These are phyloP conservation scores for Trichoderma gracile DNA, from an alignment of 2,329 filamentous ascomycete genomes.

Conservation along the genomic window DNA sequence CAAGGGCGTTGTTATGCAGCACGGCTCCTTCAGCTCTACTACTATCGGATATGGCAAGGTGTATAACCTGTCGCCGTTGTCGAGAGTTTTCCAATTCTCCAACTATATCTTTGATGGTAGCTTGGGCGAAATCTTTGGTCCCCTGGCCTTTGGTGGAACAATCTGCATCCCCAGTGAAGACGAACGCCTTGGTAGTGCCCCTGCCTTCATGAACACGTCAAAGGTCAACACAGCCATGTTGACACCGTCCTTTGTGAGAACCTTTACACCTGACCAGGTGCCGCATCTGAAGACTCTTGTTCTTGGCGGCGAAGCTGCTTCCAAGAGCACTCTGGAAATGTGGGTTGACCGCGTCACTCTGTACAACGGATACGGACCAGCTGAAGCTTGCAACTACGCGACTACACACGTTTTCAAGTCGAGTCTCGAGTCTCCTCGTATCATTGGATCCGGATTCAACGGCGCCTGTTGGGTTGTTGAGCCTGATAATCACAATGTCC, in stretches of 20 bases:
- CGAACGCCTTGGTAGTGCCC: constrained; percentile 10
- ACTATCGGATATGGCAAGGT: constrained; percentile 12
- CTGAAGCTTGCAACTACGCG: constrained; percentile 40
- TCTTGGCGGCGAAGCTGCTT: constrained; percentile 22
- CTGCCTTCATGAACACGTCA: constrained; percentile 10
- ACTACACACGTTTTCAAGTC: constrained; percentile 5
- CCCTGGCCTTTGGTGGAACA: constrained; percentile 18
- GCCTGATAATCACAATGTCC: constrained; percentile 27
- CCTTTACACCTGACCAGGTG: constrained; percentile 18
- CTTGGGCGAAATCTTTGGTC: constrained; percentile 20
- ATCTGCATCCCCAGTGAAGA: constrained; percentile 22
- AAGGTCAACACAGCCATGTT: constrained; percentile 22
- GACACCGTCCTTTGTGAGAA: constrained; percentile 20
- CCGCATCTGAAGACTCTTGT: constrained; percentile 23
- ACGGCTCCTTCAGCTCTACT: constrained; percentile 15
- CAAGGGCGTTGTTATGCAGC: constrained; percentile 24
- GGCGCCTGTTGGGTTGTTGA: constrained; percentile 31
- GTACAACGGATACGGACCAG: constrained; percentile 46
- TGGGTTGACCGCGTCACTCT: constrained; percentile 36
- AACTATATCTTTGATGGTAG: constrained; percentile 24
- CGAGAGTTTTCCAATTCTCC: constrained; percentile 22
- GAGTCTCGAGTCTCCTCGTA: background rate
- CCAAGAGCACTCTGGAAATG: background rate
- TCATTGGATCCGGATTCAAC: constrained; percentile 21
- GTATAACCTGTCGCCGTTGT: background rate